These are phyloP conservation scores for Wickerhamomyces sp. DNA, from an alignment of 1,139 yeast genomes.

Conservation along the genomic window DNA sequence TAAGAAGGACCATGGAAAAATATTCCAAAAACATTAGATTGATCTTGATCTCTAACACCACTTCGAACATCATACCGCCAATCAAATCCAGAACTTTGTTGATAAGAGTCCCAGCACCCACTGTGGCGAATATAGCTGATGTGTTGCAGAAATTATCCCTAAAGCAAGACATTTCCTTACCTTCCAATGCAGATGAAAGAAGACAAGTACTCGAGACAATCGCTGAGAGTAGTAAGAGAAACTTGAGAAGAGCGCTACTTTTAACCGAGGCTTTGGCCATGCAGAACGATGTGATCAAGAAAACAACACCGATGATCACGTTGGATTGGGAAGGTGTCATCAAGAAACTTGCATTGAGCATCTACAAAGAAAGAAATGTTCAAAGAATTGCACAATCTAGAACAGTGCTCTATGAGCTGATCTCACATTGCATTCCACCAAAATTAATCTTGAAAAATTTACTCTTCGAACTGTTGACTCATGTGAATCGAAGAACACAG, in stretches of 20 bases:
- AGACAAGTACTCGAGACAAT: conserved; percentile 43
- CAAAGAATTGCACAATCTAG: conserved; percentile 68
- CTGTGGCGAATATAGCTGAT: conserved; percentile 44
- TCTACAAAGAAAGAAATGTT: conserved; percentile 62
- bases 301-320: conserved; percentile 42
- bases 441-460: conserved; percentile 66
- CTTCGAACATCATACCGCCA: conserved; percentile 89
- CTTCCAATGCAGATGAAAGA: conserved; percentile 34
- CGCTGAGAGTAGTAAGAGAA: conserved; percentile 56
- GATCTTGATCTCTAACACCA: conserved; percentile 80
- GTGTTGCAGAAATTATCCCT: conserved; percentile 53
- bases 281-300: conserved; percentile 50
- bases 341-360: conserved; percentile 53
- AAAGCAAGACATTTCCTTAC: conserved; percentile 47
- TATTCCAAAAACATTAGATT: conserved; percentile 84
- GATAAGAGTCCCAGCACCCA: conserved; percentile 83
- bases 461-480: conserved; percentile 48
- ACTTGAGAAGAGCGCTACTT: conserved; percentile 71
- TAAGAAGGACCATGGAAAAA: conserved; percentile 97
- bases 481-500: conserved; percentile 35
- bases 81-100: conserved; percentile 88
- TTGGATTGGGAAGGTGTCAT: conserved; percentile 92
- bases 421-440: conserved; percentile 93
- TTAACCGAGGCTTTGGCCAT: conserved; percentile 82
- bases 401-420: conserved; percentile 71